phyloP scores from a whole-genome alignment of 805 yeast species.

The Nakazawaea wickerhamii region DNA sequence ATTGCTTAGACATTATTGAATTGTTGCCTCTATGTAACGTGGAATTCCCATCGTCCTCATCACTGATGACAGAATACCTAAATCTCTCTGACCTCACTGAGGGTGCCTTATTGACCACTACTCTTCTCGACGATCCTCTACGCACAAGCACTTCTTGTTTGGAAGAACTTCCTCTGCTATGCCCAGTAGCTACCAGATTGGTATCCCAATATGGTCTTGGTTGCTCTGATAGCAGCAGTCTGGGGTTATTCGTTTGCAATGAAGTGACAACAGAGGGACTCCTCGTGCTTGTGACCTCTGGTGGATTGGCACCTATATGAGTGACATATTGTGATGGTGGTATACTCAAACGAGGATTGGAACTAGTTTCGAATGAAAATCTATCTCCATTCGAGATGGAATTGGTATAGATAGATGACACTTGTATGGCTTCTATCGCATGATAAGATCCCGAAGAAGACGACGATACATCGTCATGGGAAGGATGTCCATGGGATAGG shows the following conservation, averaged over 20 bases:
- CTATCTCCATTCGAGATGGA: not conserved
- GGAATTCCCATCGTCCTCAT: not conserved
- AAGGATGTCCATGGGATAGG: not conserved
- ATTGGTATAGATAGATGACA: not conserved
- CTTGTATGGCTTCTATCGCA: not conserved
- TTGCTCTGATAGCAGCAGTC: not conserved
- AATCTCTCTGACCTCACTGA: constrained; percentile 9
- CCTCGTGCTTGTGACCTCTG: no score
- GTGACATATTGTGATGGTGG: not conserved
- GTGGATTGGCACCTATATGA: no score
- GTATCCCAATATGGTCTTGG: not conserved
- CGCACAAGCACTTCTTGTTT: not conserved
- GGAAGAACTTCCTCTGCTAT: not conserved
- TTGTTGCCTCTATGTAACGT: not conserved
- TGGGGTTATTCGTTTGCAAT: not conserved
- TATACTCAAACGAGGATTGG: not conserved
- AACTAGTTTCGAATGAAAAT: not conserved
- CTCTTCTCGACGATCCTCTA: constrained; percentile 5
- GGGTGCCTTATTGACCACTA: constrained; percentile 10
- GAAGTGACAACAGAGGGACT: not conserved
- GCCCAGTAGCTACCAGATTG: not conserved
- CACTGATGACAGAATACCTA: constrained; percentile 7
- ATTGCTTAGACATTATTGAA: not conserved
- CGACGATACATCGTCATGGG: not conserved
- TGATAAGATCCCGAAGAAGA: not conserved